Base-by-base conservation (phyloP, 2,329 filamentous ascomycete species). In the Hymenoscyphus occultus region DNA sequence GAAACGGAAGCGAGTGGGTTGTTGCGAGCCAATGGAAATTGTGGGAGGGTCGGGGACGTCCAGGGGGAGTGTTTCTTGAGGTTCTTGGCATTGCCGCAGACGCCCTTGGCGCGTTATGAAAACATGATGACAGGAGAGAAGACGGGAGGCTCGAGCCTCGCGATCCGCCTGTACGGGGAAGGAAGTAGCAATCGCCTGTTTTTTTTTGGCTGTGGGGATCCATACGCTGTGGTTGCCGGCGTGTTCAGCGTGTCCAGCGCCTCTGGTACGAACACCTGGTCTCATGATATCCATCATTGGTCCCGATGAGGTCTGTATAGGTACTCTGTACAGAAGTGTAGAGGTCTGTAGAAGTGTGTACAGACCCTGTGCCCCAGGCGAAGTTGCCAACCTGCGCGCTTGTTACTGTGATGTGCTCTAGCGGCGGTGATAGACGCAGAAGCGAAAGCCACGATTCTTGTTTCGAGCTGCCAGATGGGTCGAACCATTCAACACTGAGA, bases 401-500 rank as follows among this genome's bases (percentile, higher is more conserved):
- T 35, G 9, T 35, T 4, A 1, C 28, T 28, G 3, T 28, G 2
- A 28, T 28, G 35, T 35, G 35, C 28, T 35, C 22, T 22, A 22
- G 22, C 9, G 35, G 9, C 14, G n/a, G n/a, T 6, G 12, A 12
- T 51, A 2, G 6, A n/a, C 7, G 7, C n/a, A 19, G 45, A 19
- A 10, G 22, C 19, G n/a, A 1, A 2, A 28, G 45, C 22, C 12
- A 9, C n/a, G 12, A n/a, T n/a, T 51, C 45, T 28, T 51, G 45
- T 51, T 51, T 51, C 45, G 45, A 54, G 13, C 39, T 39, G 32
- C 39, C 35, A 40, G 28, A 19, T 32, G 35, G 60, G 56, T 65
- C 69, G 68, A 70, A 66, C 67, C 63, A 60, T 64, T 64, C 56
- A 28, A 58, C 42, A 62, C 31, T 56, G 42, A 39, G 35, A 54